Base-by-base conservation (phyloP, 805 yeast species). In the Candida boidinii region DNA sequence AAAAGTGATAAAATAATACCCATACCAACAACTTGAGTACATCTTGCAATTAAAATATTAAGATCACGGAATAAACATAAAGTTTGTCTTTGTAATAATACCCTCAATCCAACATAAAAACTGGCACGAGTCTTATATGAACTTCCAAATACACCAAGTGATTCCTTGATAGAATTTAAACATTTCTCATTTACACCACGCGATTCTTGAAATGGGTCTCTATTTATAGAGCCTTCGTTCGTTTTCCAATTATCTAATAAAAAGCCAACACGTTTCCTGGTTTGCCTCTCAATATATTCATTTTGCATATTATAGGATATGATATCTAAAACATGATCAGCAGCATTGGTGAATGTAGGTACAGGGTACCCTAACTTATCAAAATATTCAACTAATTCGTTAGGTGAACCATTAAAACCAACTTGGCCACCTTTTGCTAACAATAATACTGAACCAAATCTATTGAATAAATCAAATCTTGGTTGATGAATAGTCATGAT, bases 401-500 rank as follows among this genome's bases (percentile, higher is more conserved):
- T 32, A 4, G 77, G 67, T 0, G 60, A 45, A 1, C 92, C 92
- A 52, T 79, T 73, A 49, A 71, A 86, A 4, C 79, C 76, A 14
- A 76, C 85, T 22, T 55, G 49, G 7, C 90, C 88, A 26, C 88
- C 84, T 51, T 76, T 77, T 0, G 87, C 83, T 17, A 86, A 59
- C 26, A 86, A 56, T 23, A 84, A 56, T n/a, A 86, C 65, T 12
- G 80, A 70, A 5, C 86, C 90, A 60, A 86, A 83, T 36, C 59
- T 59, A 13, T 64, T 53, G 46, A 81, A 76, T 42, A 82, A 57
- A 35, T 74, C 81, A 23, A 71, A 69, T 41, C 84, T 71, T 1
- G 95, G 95, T 47, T 85, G 95, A 53, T 85, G 95, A 32, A 86
- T 82, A 0, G 95, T 84, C 42, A 72, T 58, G 17, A 85, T 69